These are phyloP conservation scores for Starmerella powellii DNA, from an alignment of 805 yeast species.

Conservation along the genomic window DNA sequence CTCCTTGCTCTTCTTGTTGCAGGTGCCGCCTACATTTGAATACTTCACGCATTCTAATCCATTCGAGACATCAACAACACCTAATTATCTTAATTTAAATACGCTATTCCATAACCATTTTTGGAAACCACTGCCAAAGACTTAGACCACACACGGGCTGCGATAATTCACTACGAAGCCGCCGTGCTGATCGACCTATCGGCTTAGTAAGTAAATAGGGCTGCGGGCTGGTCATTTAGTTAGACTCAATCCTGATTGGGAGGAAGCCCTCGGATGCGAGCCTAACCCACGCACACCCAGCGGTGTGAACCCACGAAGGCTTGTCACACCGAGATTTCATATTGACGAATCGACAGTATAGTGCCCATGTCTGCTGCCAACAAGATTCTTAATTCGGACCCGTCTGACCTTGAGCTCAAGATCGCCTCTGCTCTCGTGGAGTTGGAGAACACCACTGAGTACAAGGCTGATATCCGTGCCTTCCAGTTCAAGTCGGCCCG, in stretches of 20 bases:
- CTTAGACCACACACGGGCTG: too few species aligned
- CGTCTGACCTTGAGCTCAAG: conserved; percentile 98
- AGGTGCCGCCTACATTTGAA: conserved; percentile 4
- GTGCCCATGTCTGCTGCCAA: conserved; percentile 84
- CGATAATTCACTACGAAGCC: too few species aligned
- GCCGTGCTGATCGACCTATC: too few species aligned
- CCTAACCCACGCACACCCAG: conserved; percentile 2
- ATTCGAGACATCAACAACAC: background rate
- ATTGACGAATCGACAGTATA: conserved; percentile 15
- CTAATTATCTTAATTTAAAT: background rate
- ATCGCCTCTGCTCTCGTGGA: conserved; percentile 97
- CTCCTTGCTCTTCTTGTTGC: conserved; percentile 11
- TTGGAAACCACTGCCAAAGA: background rate
- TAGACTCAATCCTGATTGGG: background rate
- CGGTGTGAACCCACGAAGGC: background rate
- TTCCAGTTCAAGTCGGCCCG: conserved; percentile 97
- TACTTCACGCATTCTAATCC: background rate
- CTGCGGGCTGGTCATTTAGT: too few species aligned
- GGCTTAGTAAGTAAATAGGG: too few species aligned
- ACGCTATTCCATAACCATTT: too few species aligned
- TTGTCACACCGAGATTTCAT: conserved; percentile 13
- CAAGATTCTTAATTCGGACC: conserved; percentile 87
- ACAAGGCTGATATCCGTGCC: conserved; percentile 96
- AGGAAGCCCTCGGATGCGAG: conserved; percentile 1
- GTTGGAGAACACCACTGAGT: conserved; percentile 85